phyloP scores from a whole-genome alignment of 2,329 filamentous ascomycete species.

The Sporothrix globosa region DNA sequence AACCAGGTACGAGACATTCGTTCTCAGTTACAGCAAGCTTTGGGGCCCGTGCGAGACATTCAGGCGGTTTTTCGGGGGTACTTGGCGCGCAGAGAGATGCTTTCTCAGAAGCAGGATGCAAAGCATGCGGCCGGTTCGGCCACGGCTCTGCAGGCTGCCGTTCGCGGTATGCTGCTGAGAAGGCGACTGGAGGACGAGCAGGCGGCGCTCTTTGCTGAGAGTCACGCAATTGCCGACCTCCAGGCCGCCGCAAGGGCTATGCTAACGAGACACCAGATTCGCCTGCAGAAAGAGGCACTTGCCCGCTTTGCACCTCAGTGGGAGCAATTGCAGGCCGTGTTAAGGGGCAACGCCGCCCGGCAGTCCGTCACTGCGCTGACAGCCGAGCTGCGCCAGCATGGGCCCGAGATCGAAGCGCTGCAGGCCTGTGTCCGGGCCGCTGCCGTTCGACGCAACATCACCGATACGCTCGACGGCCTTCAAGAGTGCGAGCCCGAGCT shows the following conservation, averaged over 20 bases:
- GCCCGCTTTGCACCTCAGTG: conserved; percentile 54
- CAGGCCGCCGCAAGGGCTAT: conserved; percentile 70
- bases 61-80: conserved; percentile 70
- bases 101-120: conserved; percentile 60
- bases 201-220: conserved; percentile 55
- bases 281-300: conserved; percentile 55
- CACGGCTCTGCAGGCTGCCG: conserved; percentile 65
- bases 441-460: conserved; percentile 56
- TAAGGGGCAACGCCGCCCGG: conserved; percentile 55
- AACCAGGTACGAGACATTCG: conserved; percentile 59
- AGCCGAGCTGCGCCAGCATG: conserved; percentile 53
- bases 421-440: conserved; percentile 59
- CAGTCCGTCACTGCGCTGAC: conserved; percentile 50
- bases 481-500: conserved; percentile 52
- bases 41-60: conserved; percentile 66
- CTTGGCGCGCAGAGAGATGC: conserved; percentile 62
- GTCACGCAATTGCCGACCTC: conserved; percentile 56
- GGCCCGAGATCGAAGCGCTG: conserved; percentile 50
- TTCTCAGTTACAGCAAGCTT: conserved; percentile 64
- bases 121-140: conserved; percentile 56
- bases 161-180: conserved; percentile 68
- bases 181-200: conserved; percentile 58
- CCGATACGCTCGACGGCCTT: conserved; percentile 54
- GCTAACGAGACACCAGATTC: conserved; percentile 60
- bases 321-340: conserved; percentile 53